Percentiles rank a stretch among this genome's conserved stretches.
Evolutionary conservation across 208 protist genomes (phyloP).

Genomic region (Giardia muris): DNA sequence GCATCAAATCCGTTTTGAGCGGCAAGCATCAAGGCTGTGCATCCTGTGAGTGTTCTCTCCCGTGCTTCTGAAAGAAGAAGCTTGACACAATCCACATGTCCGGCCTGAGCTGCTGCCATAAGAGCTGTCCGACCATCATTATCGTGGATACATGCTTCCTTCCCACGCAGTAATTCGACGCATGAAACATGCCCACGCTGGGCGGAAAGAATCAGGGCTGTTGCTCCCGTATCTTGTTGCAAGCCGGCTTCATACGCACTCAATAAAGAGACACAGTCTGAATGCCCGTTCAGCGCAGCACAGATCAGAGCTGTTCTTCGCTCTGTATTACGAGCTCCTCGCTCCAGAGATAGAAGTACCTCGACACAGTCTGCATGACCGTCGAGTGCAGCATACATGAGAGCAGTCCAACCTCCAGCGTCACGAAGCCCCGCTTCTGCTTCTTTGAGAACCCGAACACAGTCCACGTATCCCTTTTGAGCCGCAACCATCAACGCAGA

Average conservation of each 20-base stretch:
- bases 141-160: neutral
- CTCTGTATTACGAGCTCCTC: neutral
- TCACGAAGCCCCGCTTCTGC: neutral
- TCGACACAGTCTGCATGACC: neutral
- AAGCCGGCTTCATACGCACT: neutral
- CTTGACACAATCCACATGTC: no score
- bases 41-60: no score
- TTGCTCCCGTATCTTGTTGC: neutral
- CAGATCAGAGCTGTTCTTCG: neutral
- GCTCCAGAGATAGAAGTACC: neutral
- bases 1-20: no score
- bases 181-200: neutral
- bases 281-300: neutral
- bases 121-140: neutral
- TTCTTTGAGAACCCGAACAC: no score
- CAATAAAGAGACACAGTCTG: neutral
- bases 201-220: neutral
- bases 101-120: no score
- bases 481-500: no score
- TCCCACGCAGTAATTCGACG: neutral
- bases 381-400: neutral
- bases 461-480: no score
- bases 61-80: no score
- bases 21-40: no score
- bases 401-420: neutral